Evolutionary conservation across 2,329 filamentous ascomycete species (phyloP).

Genomic region (Cadophora sp.): DNA sequence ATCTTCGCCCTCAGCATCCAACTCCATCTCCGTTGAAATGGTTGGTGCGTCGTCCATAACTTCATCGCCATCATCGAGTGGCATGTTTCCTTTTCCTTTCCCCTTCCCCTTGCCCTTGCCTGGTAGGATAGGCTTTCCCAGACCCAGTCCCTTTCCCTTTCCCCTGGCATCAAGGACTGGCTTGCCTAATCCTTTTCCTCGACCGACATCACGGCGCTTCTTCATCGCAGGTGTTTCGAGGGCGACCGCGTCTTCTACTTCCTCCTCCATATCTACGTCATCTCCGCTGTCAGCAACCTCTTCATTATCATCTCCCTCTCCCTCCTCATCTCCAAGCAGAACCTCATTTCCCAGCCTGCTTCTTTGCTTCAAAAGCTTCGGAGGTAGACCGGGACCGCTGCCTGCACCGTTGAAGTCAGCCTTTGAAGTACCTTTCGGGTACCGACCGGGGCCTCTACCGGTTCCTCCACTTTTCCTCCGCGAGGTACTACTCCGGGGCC

Average conservation of each 20-base stretch:
- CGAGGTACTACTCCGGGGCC: slow-evolving; percentile 46
- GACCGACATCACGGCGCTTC: slow-evolving; percentile 31
- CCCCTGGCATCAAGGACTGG: slow-evolving; percentile 34
- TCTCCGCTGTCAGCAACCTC: slow-evolving; percentile 30
- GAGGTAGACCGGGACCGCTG: slow-evolving; percentile 68
- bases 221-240: slow-evolving; percentile 38
- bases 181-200: slow-evolving; percentile 40
- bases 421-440: slow-evolving; percentile 73
- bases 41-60: slow-evolving; percentile 44
- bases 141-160: slow-evolving; percentile 16
- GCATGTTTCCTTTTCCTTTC: slow-evolving; percentile 28
- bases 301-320: slow-evolving; percentile 34
- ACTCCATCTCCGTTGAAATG: slow-evolving; percentile 31
- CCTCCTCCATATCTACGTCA: slow-evolving; percentile 30
- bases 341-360: slow-evolving; percentile 44
- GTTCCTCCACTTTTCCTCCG: slow-evolving; percentile 66
- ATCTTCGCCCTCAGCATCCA: slow-evolving; percentile 39
- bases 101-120: slow-evolving; percentile 34
- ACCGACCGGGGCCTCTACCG: slow-evolving; percentile 68
- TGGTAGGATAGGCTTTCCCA: slow-evolving; percentile 21
- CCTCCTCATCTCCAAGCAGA: slow-evolving; percentile 40
- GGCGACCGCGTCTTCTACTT: slow-evolving; percentile 38
- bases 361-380: slow-evolving; percentile 47
- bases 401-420: slow-evolving; percentile 71
- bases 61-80: slow-evolving; percentile 36